Percentiles rank a stretch among this genome's conserved stretches.
Conservation (phyloP, 331 rosid genomes). For the Cydonia oblonga region DNA sequence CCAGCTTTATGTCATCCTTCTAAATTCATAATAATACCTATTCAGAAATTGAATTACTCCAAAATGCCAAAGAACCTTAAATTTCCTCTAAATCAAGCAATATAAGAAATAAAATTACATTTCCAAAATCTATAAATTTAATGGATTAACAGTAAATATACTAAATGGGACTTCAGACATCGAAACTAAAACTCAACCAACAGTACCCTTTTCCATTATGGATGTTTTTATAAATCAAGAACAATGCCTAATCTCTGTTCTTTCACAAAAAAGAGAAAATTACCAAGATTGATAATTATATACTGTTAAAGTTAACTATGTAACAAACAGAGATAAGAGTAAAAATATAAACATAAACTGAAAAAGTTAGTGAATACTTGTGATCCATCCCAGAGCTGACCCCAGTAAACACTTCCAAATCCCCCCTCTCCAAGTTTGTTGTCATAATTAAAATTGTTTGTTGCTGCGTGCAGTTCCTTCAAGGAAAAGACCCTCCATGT, state of each 20-base stretch:
- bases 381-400: slow-evolving; percentile 96
- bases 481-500: slow-evolving; percentile 77
- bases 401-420: slow-evolving; percentile 92
- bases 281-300: background rate
- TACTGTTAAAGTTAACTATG: background rate
- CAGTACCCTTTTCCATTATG: background rate
- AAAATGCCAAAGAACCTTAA: background rate
- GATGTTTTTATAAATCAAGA: background rate
- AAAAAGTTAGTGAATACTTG: slow-evolving; percentile 35
- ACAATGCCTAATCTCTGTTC: background rate
- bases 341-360: background rate
- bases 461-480: slow-evolving; percentile 85
- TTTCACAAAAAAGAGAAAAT: background rate
- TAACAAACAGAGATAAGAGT: background rate
- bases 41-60: background rate
- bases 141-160: background rate
- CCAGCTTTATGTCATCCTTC: background rate
- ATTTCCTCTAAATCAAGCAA: background rate
- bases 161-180: background rate
- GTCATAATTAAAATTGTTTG: slow-evolving; percentile 83
- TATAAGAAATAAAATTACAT: background rate
- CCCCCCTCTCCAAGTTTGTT: slow-evolving; percentile 95
- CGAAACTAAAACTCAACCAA: background rate
- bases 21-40: background rate
- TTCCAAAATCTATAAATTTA: background rate